Base-by-base conservation (phyloP, 2,329 filamentous ascomycete species). In the Ceratocystis lukuohia region DNA sequence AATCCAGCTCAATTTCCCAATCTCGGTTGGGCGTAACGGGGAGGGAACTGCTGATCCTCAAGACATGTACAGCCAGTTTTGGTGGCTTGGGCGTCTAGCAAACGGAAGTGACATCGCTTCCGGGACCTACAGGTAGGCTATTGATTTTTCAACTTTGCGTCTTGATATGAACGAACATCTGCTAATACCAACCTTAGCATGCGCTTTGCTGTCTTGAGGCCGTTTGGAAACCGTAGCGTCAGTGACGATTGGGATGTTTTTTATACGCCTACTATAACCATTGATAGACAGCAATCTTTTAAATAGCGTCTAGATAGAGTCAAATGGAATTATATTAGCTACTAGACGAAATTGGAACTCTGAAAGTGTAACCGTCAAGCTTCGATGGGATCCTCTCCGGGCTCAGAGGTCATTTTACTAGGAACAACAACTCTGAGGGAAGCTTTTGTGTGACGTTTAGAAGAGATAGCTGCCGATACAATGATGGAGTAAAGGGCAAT, bases 11-110 rank as follows among this genome's bases (percentile, higher is more conserved):
- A 72, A 71, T 53, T 73, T 73, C 0, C 56, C 69, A 0, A 57
- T 63, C 6, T 68, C 71, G 3, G 64, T 69, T 3, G 61, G 69
- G 41, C 70, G 71, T 5, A 71, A 69, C 15, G 66, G 66, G 7
- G 12, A 41, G 17, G 57, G 48, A 7, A 64, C 53, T 1, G 53
- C 68, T 12, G 61, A 50, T 22, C 8, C 25, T 8, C 25, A 17
- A 15, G 22, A 48, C 48, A 61, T 68, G 33, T 67, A 61, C 45
- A 65, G 66, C 37, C 63, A 69, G 5, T 71, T 70, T 41, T 72
- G 70, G 70, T 73, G 72, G 72, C 66, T 73, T 1, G 72, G 72
- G 5, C 70, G 70, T 61, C 56, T 74, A 20, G 69, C 68, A 0
- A 73, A 73, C 28, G 72, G 72, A 1, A 70, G 66, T n/a, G 69